These are phyloP conservation scores for Cadophora sp. DNA, from an alignment of 2,329 filamentous ascomycete genomes.

Conservation along the genomic window DNA sequence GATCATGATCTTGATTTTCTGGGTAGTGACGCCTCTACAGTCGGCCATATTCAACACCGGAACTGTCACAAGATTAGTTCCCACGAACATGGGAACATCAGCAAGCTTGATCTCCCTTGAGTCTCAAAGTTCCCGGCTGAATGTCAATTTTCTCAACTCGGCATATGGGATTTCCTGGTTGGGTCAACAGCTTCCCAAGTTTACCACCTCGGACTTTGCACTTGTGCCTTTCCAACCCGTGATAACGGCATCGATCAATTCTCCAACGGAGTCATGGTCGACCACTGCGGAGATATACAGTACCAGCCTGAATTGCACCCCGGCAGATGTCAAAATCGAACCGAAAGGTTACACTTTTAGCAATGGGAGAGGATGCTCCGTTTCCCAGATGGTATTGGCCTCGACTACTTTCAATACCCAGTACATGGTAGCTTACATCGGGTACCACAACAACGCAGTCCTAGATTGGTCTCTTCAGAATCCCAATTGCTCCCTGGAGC, in stretches of 20 bases:
- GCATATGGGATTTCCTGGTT: constrained; percentile 56
- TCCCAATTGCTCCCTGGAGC: constrained; percentile 42
- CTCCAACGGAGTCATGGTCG: constrained; percentile 30
- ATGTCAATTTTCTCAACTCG: constrained; percentile 49
- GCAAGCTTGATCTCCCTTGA: constrained; percentile 39
- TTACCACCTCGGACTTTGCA: constrained; percentile 51
- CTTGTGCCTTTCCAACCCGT: constrained; percentile 51
- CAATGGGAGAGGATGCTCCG: constrained; percentile 49
- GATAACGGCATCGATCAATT: background rate
- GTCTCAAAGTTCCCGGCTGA: constrained; percentile 44
- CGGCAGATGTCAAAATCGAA: constrained; percentile 37
- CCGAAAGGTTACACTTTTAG: constrained; percentile 41
- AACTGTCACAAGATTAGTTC: constrained; percentile 37
- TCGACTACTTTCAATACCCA: background rate
- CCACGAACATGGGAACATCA: constrained; percentile 31
- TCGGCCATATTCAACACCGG: constrained; percentile 58
- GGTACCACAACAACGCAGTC: constrained; percentile 48
- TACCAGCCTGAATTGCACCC: constrained; percentile 49
- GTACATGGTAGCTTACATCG: constrained; percentile 48
- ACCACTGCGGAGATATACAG: constrained; percentile 43
- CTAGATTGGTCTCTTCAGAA: constrained; percentile 45
- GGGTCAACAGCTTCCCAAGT: constrained; percentile 51
- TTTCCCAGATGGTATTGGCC: constrained; percentile 29
- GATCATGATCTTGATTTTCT: constrained; percentile 58
- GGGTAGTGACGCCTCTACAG: constrained; percentile 61